Evolutionary conservation across 768 basidiomycete species (phyloP), one percentile per base, ranked within the genome.

Genomic region (Termitomyces sp.): DNA sequence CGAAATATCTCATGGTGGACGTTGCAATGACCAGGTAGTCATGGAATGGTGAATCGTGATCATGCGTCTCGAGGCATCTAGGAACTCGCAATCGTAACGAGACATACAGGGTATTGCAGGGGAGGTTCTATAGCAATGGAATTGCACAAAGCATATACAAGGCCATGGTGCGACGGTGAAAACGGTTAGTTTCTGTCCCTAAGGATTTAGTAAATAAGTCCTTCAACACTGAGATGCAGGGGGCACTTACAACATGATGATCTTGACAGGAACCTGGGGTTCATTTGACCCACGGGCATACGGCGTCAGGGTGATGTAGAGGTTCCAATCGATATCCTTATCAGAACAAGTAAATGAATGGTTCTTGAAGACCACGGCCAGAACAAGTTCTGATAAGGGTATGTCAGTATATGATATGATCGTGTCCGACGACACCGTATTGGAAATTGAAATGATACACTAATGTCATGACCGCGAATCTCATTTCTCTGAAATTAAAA

Each of bases 381-480:
- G 4, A 28, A 73, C 59, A 1, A 69, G 63, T 58, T 72, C 70
- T 72, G 62, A 32, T 9, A n/a, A 46, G 2, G 50, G 28, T 28
- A 28, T 28, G 28, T 28, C 28, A 28, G 28, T 4, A 28, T 28
- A 28, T 28, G 28, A 28, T 28, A 28, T 28, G 28, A n/a, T n/a
- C n/a, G 4, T 13, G 39, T 20, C 20, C 6, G 12, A 28, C 22
- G 24, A 15, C 15, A 55, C 20, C 16, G 22, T 40, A 32, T 2
- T n/a, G 28, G 28, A 28, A 28, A 28, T 28, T 28, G 28, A n/a
- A n/a, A n/a, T n/a, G n/a, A n/a, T n/a, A n/a, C n/a, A n/a, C n/a
- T 78, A 44, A 77, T 76, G 59, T 78, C 76, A 20, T 76, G 69
- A 77, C 59, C 0, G 76, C 69, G 60, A 79, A 79, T 57, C 69